These are phyloP conservation scores for Pseudozyma tsukubaensis DNA, from an alignment of 1,284 basidiomycete species.

Conservation along the genomic window DNA sequence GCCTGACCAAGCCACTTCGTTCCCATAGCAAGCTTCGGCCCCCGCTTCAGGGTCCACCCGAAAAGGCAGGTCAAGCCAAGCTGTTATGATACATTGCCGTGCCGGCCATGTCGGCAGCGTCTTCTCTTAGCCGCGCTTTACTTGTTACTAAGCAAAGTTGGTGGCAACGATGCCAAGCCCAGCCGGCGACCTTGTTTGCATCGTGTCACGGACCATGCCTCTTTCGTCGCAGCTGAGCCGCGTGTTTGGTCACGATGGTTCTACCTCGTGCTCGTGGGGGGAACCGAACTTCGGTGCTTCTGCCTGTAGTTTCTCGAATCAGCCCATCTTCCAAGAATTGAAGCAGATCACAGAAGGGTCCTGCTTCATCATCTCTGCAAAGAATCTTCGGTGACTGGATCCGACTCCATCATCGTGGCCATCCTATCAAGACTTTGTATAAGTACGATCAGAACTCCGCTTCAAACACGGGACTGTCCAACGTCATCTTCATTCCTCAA, in stretches of 20 bases:
- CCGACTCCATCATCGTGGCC: not conserved
- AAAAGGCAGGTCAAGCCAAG: slow-evolving; percentile 1
- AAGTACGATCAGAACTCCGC: slow-evolving; percentile 23
- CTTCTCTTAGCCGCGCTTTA: not conserved
- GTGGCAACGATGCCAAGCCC: slow-evolving; percentile 24
- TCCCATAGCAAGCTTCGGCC: not conserved
- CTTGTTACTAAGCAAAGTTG: not conserved
- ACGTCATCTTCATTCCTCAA: not conserved
- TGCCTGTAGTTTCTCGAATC: not conserved
- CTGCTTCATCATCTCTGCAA: not conserved
- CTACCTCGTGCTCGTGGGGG: not conserved
- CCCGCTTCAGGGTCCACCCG: not conserved
- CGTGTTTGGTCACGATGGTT: not conserved
- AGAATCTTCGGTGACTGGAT: not conserved
- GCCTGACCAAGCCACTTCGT: not conserved
- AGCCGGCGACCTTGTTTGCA: slow-evolving; percentile 18
- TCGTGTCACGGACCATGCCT: slow-evolving; percentile 14
- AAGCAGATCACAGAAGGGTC: slow-evolving; percentile 7
- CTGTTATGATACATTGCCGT: slow-evolving; percentile 5
- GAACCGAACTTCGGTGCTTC: not conserved
- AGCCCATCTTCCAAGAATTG: not conserved
- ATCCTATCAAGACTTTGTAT: slow-evolving; percentile 11
- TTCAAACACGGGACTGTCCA: slow-evolving; percentile 1
- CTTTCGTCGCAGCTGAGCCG: too few species aligned
- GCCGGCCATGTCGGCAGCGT: slow-evolving; percentile 12